Evolutionary conservation across 148 eudicot genomes (phyloP).

Genomic region (Dianthus caryophyllus): DNA sequence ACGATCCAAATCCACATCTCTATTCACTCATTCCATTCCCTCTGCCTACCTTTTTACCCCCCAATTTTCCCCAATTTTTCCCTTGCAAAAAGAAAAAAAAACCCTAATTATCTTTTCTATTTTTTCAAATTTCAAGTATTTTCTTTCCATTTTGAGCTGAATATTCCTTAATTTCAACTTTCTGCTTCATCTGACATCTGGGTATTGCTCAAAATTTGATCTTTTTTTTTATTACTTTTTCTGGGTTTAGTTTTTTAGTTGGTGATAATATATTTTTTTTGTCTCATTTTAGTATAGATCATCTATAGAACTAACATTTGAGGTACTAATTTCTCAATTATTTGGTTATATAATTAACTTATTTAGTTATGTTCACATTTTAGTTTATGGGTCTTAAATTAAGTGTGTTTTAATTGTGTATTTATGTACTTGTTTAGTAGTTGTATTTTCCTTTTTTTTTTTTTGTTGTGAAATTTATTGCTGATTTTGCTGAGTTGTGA

Average conservation of each 20-base stretch:
- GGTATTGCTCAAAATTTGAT: slow-evolving; percentile 17
- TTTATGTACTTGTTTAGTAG: not conserved
- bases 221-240: slow-evolving; percentile 2
- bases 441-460: not conserved
- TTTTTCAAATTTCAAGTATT: not conserved
- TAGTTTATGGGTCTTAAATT: not conserved
- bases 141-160: slow-evolving; percentile 6
- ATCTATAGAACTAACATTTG: slow-evolving; percentile 12
- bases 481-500: not conserved
- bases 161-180: slow-evolving; percentile 6
- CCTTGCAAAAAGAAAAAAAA: not conserved
- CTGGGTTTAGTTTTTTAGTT: slow-evolving; percentile 13
- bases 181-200: not conserved
- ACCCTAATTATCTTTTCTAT: slow-evolving; percentile 23
- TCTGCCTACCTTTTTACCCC: slow-evolving; percentile 25
- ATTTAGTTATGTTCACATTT: not conserved
- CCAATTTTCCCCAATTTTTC: not conserved
- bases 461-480: not conserved
- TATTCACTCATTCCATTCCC: too few relatives aligned
- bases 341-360: not conserved
- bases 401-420: not conserved
- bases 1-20: slow-evolving; percentile 36
- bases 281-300: slow-evolving; percentile 24
- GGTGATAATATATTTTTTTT: slow-evolving; percentile 18
- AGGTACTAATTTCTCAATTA: slow-evolving; percentile 12